Evolutionary conservation across 139 green algal species (phyloP), one percentile per base, ranked within the genome.

Genomic region (Penium margaritaceum): DNA sequence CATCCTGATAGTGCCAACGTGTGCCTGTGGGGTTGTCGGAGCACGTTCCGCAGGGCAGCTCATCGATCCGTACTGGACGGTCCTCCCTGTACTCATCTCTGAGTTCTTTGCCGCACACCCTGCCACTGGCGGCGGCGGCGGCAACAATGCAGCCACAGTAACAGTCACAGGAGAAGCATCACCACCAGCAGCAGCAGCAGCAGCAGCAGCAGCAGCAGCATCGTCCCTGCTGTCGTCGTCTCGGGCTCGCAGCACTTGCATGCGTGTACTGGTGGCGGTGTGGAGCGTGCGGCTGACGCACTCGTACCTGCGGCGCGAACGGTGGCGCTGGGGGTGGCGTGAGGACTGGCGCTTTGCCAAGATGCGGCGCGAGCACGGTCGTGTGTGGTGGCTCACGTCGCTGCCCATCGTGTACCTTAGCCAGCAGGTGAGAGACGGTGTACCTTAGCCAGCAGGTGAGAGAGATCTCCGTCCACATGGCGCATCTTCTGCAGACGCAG

Each of bases 271-370:
- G n/a, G 9, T 90, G 38, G 24, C 55, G 15, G 5, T 84, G 1
- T 92, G 88, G 88, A 70, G 70, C 17, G 29, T 79, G 1, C 70
- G 88, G 1, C 75, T 92, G 3, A 90, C 81, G 43, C 78, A 89
- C 73, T 85, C 77, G 1, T 92, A 92, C 72, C 84, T 92, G 35
- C 65, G 88, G n/a, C 84, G 86, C 65, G 86, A 91, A 60, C 67
- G 78, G 53, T 90, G 83, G 85, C 71, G 82, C 41, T 67, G 90
- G 33, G 88, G 88, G 12, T 73, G 68, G 4, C 66, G 84, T 2
- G 87, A 92, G 69, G 88, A 92, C 78, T 91, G 85, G 87, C 78
- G 87, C 21, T 92, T 86, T 67, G 72, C 76, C 4, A 80, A 88
- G 61, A 84, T 91, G 81, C 63, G 72, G 21, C 35, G 19, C n/a